Percentiles rank a stretch among this genome's conserved stretches.
Evolutionary conservation across 169 alveolate species (phyloP).

Genomic region (Cryptosporidium andersoni): DNA sequence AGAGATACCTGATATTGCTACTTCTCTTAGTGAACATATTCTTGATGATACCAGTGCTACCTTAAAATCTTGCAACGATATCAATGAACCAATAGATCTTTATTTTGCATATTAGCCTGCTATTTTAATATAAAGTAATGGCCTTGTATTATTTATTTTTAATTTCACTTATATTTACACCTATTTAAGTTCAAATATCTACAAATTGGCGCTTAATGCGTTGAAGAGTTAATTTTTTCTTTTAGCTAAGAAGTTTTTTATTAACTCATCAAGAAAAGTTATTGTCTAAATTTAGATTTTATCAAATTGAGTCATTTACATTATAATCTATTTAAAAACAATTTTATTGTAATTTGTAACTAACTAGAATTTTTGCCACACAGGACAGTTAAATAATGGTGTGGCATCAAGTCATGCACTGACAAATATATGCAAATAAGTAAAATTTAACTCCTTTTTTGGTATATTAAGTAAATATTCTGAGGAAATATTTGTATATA

Average conservation of each 20-base stretch:
- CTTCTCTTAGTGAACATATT: constrained; percentile 31
- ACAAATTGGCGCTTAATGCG: constrained; percentile 1
- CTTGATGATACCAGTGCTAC: constrained; percentile 16
- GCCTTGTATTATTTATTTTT: too few species aligned
- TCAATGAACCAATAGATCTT: constrained; percentile 51
- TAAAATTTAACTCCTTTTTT: neutral
- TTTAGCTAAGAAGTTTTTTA: too few species aligned
- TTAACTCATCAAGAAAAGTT: too few species aligned
- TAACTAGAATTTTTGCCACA: too few species aligned
- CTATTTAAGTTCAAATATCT: constrained; percentile 1
- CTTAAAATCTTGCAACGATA: constrained; percentile 15
- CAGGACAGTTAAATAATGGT: too few species aligned
- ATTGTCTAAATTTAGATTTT: too few species aligned
- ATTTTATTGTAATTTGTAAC: too few species aligned
- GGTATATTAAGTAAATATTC: neutral
- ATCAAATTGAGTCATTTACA: too few species aligned
- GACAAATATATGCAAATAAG: too few species aligned
- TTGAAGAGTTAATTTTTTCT: neutral
- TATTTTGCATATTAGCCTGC: constrained; percentile 30
- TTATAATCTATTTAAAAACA: too few species aligned
- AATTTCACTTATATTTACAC: neutral
- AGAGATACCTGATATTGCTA: constrained; percentile 53
- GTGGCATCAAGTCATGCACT: too few species aligned
- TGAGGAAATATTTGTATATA: neutral
- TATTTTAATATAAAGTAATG: neutral